Evolutionary conservation across 805 yeast genomes (phyloP).

Genomic region (Millerozyma acaciae): DNA sequence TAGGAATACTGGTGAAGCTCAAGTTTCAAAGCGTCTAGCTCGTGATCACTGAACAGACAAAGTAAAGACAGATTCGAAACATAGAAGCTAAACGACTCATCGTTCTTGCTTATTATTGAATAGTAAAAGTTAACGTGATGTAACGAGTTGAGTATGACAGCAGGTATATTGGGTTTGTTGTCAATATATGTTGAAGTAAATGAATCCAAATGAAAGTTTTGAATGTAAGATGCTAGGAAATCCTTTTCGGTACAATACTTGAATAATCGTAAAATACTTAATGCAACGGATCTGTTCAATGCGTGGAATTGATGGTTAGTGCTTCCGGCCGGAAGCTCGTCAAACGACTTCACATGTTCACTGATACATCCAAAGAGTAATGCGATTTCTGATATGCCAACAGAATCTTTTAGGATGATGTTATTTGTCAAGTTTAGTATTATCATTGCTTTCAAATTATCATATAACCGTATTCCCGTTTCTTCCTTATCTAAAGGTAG

Average conservation of each 20-base stretch:
- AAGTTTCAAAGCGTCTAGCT: slow-evolving; percentile 13
- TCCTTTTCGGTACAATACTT: slow-evolving; percentile 19
- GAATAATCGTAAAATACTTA: slow-evolving; percentile 22
- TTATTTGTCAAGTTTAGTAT: slow-evolving; percentile 29
- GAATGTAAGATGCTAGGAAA: slow-evolving; percentile 17
- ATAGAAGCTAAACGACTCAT: slow-evolving; percentile 6
- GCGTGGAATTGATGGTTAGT: not conserved
- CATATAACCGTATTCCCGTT: slow-evolving; percentile 5
- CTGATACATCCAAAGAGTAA: slow-evolving; percentile 23
- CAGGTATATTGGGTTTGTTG: slow-evolving; percentile 11
- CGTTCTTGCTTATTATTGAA: slow-evolving; percentile 6
- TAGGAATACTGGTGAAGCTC: slow-evolving; percentile 1
- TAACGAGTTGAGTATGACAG: slow-evolving; percentile 15
- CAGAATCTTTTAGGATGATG: slow-evolving; percentile 19
- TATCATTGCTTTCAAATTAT: slow-evolving; percentile 26
- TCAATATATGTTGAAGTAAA: slow-evolving; percentile 5
- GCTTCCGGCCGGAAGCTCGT: slow-evolving; percentile 1
- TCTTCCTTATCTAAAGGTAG: slow-evolving; percentile 1
- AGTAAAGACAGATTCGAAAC: slow-evolving; percentile 3
- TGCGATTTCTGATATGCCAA: slow-evolving; percentile 23
- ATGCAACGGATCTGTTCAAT: slow-evolving; percentile 16
- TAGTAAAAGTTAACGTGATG: slow-evolving; percentile 21
- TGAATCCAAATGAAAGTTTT: slow-evolving; percentile 13
- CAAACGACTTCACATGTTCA: slow-evolving; percentile 13
- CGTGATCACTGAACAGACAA: slow-evolving; percentile 16